Evolutionary conservation across 306 rosid species (phyloP).

Genomic region (Erythrophleum fordii): DNA sequence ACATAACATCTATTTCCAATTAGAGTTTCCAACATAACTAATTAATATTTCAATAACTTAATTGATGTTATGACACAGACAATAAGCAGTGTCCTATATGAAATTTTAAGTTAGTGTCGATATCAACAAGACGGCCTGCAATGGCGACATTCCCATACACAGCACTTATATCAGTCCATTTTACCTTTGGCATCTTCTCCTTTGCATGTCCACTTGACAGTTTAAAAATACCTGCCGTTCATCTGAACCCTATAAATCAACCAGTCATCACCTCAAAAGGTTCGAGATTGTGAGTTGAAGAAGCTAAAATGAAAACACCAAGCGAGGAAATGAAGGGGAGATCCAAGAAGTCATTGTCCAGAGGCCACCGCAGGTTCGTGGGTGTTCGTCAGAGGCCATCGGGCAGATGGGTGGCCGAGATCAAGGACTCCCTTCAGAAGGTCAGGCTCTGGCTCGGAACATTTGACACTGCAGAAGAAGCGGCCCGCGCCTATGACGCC

Average conservation of each 20-base stretch:
- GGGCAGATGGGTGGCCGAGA: conserved; percentile 92
- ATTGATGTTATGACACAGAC: conserved; percentile 9
- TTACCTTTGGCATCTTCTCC: conserved; percentile 33
- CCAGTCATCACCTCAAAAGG: neutral
- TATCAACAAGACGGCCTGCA: conserved; percentile 56
- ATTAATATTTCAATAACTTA: neutral
- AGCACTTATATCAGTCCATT: neutral
- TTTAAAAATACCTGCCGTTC: conserved; percentile 29
- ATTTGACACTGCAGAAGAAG: conserved; percentile 73
- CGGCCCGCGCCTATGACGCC: conserved; percentile 70
- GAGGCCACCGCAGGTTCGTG: conserved; percentile 72
- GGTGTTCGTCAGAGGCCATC: conserved; percentile 84
- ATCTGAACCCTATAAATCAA: neutral
- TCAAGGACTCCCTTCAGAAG: conserved; percentile 72
- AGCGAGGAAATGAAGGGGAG: conserved; percentile 40
- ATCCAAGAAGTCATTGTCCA: conserved; percentile 55
- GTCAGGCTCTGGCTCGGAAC: conserved; percentile 90
- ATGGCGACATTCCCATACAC: conserved; percentile 26
- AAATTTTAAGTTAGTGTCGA: conserved; percentile 43
- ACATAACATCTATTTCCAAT: too few species aligned
- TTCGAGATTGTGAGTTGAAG: neutral
- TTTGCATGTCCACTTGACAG: conserved; percentile 29
- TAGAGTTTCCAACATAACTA: neutral
- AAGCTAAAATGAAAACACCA: conserved; percentile 37
- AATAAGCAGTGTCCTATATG: neutral